Evolutionary conservation across 192 early-diverging fungal species (phyloP).

Genomic region (Pecoramyces ruminantium): DNA sequence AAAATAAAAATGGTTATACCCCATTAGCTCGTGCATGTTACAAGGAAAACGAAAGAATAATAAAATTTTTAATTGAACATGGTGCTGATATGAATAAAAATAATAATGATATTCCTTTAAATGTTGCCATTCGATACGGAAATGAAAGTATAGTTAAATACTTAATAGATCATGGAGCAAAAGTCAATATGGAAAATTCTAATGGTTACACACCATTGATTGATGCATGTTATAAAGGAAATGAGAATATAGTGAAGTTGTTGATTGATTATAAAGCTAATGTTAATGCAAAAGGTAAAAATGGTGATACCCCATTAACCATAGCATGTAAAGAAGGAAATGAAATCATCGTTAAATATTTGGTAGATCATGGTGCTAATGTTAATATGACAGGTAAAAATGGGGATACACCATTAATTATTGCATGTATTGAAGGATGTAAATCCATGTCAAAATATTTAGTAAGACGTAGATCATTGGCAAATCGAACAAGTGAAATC

Average conservation of each 20-base stretch:
- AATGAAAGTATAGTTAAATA: too few relatives aligned
- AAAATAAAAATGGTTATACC: neutral
- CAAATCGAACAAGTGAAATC: too few relatives aligned
- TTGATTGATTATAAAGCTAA: neutral
- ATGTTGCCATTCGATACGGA: too few relatives aligned
- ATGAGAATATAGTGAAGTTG: too few relatives aligned
- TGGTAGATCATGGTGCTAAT: neutral
- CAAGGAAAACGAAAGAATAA: neutral
- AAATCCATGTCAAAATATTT: too few relatives aligned
- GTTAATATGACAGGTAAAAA: neutral
- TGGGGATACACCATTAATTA: neutral
- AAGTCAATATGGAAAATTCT: too few relatives aligned
- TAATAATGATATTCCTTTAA: too few relatives aligned
- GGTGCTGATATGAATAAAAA: too few relatives aligned
- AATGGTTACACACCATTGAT: too few relatives aligned
- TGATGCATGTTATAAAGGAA: too few relatives aligned
- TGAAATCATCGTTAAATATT: neutral
- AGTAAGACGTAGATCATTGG: too few relatives aligned
- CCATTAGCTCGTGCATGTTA: neutral
- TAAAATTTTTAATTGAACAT: neutral
- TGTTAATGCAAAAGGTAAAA: neutral
- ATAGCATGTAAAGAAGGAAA: neutral
- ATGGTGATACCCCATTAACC: neutral
- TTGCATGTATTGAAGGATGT: neutral
- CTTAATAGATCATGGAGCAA: too few relatives aligned